Percentiles rank a stretch among this genome's conserved stretches.
phyloP scores from a whole-genome alignment of 1,284 basidiomycete species.

The Cutaneotrichosporon mucoides region DNA sequence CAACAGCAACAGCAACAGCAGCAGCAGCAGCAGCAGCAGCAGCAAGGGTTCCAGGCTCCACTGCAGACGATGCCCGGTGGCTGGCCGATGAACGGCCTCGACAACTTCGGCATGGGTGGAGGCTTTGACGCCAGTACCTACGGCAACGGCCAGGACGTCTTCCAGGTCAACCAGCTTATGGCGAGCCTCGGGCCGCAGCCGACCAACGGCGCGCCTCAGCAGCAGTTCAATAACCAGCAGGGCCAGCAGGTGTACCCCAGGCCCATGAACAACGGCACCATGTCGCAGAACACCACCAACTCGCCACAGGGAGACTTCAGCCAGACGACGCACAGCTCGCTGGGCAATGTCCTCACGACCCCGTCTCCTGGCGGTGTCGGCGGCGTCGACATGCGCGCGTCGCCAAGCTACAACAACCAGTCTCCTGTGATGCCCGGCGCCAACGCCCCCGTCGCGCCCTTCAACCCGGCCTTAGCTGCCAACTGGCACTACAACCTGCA shows the following conservation, averaged over 20 bases:
- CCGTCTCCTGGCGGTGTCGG: not conserved
- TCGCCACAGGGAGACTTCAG: not conserved
- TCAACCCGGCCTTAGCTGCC: constrained; percentile 5
- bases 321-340: not conserved
- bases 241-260: not conserved
- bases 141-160: not conserved
- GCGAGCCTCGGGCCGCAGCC: not conserved
- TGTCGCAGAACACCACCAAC: not conserved
- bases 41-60: not conserved
- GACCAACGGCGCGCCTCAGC: not conserved
- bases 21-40: constrained; percentile 2
- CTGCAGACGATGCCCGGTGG: not conserved
- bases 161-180: constrained; percentile 12
- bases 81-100: not conserved
- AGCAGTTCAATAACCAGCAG: not conserved
- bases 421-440: not conserved
- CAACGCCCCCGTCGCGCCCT: not conserved
- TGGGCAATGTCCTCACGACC: not conserved
- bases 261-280: not conserved
- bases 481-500: constrained; percentile 4
- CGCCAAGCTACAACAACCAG: not conserved
- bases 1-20: constrained; percentile 3
- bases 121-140: not conserved
- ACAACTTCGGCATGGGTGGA: not conserved
- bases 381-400: not conserved